phyloP scores from a whole-genome alignment of 2,329 filamentous ascomycete species.

The Penicillium sp. region DNA sequence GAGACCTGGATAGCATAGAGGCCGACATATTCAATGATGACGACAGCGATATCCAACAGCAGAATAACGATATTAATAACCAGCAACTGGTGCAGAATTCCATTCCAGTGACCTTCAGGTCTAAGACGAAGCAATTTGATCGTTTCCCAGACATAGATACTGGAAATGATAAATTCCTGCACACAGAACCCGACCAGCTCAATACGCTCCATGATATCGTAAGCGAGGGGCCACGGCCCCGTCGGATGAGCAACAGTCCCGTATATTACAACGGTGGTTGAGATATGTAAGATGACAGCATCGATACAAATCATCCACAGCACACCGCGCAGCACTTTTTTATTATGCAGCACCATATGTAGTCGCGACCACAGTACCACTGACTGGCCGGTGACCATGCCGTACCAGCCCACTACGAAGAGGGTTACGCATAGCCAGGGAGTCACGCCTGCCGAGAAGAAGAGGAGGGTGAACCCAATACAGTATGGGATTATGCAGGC shows the following conservation, averaged over 20 bases:
- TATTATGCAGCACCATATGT: constrained; percentile 42
- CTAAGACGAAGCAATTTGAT: constrained; percentile 29
- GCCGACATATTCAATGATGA: constrained; percentile 41
- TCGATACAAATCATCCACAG: constrained; percentile 46
- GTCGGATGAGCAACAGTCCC: constrained; percentile 28
- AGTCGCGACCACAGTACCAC: constrained; percentile 49
- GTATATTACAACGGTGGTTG: constrained; percentile 41
- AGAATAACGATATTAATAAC: constrained; percentile 50
- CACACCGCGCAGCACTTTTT: constrained; percentile 35
- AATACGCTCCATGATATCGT: constrained; percentile 50
- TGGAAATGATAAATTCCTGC: constrained; percentile 53
- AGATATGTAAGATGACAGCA: constrained; percentile 40
- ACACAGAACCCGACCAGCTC: constrained; percentile 54
- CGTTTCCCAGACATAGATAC: constrained; percentile 52
- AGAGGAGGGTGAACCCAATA: constrained; percentile 45
- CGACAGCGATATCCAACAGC: constrained; percentile 44
- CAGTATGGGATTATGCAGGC: constrained; percentile 41
- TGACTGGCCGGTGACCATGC: constrained; percentile 46
- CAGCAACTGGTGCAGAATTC: constrained; percentile 47
- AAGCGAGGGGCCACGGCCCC: constrained; percentile 29
- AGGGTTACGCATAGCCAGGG: constrained; percentile 37
- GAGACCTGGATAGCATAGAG: constrained; percentile 41
- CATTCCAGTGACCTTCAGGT: constrained; percentile 16
- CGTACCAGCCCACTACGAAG: constrained; percentile 42
- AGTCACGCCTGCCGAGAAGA: constrained; percentile 34